phyloP scores from a whole-genome alignment of 176 grass and related monocot genomes.

The Zizania latifolia region DNA sequence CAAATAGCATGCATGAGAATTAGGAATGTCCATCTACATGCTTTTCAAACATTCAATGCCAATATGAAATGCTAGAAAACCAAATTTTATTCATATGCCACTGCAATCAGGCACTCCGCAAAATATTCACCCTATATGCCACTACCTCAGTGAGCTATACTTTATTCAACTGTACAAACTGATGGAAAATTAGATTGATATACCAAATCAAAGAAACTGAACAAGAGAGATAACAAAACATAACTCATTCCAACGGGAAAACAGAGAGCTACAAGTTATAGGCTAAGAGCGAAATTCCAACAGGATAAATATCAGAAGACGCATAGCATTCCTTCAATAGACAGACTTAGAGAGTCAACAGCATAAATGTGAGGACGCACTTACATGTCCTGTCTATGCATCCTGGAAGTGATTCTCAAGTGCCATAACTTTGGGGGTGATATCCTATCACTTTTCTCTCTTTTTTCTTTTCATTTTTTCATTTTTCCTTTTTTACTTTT shows the following conservation, averaged over 20 bases:
- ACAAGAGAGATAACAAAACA: background rate
- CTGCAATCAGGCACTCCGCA: background rate
- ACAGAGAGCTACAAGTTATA: background rate
- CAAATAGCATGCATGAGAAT: background rate
- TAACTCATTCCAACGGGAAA: background rate
- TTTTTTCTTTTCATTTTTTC: conserved; percentile 17
- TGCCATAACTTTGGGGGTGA: conserved; percentile 16
- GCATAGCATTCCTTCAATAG: background rate
- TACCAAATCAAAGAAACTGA: background rate
- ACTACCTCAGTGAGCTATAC: background rate
- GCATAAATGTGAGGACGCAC: conserved; percentile 28
- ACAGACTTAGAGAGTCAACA: background rate
- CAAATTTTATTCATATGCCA: background rate
- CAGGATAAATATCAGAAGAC: background rate
- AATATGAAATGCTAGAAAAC: background rate
- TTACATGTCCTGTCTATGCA: conserved; percentile 48
- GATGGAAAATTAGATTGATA: background rate
- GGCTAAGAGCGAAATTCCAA: background rate
- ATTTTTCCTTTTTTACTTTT: conserved; percentile 9
- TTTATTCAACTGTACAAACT: background rate
- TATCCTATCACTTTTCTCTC: conserved; percentile 23
- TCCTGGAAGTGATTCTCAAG: conserved; percentile 35
- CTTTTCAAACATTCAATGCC: background rate
- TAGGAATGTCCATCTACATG: background rate
- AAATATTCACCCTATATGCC: background rate